Evolutionary conservation across 139 green algal species (phyloP), one percentile per base, ranked within the genome.

Genomic region (Coelastrella sp.): DNA sequence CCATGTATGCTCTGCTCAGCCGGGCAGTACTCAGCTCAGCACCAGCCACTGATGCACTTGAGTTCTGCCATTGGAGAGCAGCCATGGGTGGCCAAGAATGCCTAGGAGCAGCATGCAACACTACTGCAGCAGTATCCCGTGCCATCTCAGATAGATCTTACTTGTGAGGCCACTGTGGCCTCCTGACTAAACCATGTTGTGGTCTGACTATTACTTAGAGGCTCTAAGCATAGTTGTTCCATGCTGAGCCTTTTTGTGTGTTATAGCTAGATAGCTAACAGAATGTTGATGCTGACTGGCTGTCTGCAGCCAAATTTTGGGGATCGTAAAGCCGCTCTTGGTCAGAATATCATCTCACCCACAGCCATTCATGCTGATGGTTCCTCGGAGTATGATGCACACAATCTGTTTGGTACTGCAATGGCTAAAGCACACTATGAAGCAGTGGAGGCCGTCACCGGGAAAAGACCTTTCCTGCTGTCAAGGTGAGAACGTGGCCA

Each of bases 391-490:
- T 90, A 90, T 25, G 35, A 90, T 84, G 73, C 85, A 11, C 85
- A 90, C 74, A 90, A 80, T 73, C 57, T 90, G 73, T 70, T 58
- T 25, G 85, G 85, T 6, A 70, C 74, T 11, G 70, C 85, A 35
- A 83, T 84, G 74, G 85, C 85, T 5, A 63, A 63, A 24, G 24
- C 15, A n/a, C 68, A 80, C 35, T 57, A 88, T 60, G 63, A 56
- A 15, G 85, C 85, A 8, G 60, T 76, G 1, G 74, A 35, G n/a
- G 59, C 58, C 3, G 74, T 81, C 25, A 90, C 74, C 6, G 59
- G 74, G 73, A 90, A 90, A 58, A 24, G 85, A 6, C 85, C 85
- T n/a, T 90, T 90, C 72, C 82, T 82, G 6, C 8, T 83, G 78
- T 83, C 78, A 83, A 83, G 78, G 35, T 83, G 6, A 6, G 78